Evolutionary conservation across 2,329 filamentous ascomycete species (phyloP), one percentile per base, ranked within the genome.

Genomic region (Fusarium protoensiforme): DNA sequence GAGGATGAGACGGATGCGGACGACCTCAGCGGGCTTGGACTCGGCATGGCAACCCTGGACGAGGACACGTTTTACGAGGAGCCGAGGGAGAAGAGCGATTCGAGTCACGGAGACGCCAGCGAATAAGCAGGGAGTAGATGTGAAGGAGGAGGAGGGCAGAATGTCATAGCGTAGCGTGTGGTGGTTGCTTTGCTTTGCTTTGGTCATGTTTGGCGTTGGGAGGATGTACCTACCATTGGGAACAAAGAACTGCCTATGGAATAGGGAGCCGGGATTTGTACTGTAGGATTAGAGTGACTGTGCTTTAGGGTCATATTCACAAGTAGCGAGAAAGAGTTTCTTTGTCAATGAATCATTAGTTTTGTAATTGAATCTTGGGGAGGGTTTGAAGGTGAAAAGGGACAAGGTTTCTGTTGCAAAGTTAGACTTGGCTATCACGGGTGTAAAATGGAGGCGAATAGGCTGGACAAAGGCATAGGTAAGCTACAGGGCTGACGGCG

Each of bases 1-100:
- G 81, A 83, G 68, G 82, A 84, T 46, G 82, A 84, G 14, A 79
- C 79, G 4, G 81, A 83, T 18, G 79, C 60, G 2, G 80, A 84
- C n/a, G 78, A 82, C 11, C 59, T 78, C 16, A 75, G 73, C 10
- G 74, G 71, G 7, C 57, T 68, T 24, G 78, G 72, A 10, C 64
- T 80, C 22, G 79, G 75, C 2, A 78, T 80, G 78, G 79, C 76
- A 58, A 70, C 71, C 20, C 22, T 75, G 60, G 75, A 75, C 7
- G 80, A 78, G 33, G 73, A 80, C 16, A 57, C 62, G 31, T 63
- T 74, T 35, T 72, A 74, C 51, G 71, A 77, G n/a, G 70, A 78
- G 58, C 73, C 71, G n/a, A 39, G 43, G 20, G 70, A 73, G 58
- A 75, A 75, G 73, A 71, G 72, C 60, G 73, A 71, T 24, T 75